Base-by-base conservation (phyloP, 768 basidiomycete species). In the Glaciozyma martinii region DNA sequence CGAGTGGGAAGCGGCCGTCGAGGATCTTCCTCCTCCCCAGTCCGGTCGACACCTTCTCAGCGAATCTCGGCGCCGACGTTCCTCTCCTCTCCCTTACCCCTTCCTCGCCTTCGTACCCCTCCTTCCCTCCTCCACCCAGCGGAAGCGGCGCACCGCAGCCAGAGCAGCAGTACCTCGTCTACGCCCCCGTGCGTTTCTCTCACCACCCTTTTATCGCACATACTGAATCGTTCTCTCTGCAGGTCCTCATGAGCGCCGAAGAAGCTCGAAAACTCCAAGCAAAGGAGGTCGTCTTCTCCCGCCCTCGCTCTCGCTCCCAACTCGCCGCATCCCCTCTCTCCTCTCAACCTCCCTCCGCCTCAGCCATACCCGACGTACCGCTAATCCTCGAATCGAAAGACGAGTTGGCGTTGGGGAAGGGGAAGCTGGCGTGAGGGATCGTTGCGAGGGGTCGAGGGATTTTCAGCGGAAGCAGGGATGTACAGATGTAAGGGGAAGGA, bases 161-260 rank as follows among this genome's bases (percentile, higher is more conserved):
- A 40, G 23, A 30, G 37, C 32, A 55, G n/a, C 37, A 55, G 30
- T 60, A 61, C 27, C 49, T 68, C 33, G 67, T 68, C 23, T 68
- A 68, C 19, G 57, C 60, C 0, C 67, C 67, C 3, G 67, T 64
- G 27, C 55, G 67, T 62, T 40, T 44, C 21, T 32, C n/a, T 16
- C 1, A 15, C 19, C 18, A 2, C 15, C 49, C 15, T 23, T 15
- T 13, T 19, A 1, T 44, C 29, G n/a, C 6, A 16, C 8, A 6
- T 9, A 25, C 23, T n/a, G 10, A 25, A 25, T 10, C 6, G 9
- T 29, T 19, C 13, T 23, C 10, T 47, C 29, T 44, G 23, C 43
- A 68, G 67, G 63, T 68, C 29, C 47, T 62, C 57, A 62, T 68
- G 46, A 52, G 60, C 7, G 30, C 61, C 10, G 63, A 65, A 25